phyloP scores from a whole-genome alignment of 441 rosid genomes.

The Hura crepitans region DNA sequence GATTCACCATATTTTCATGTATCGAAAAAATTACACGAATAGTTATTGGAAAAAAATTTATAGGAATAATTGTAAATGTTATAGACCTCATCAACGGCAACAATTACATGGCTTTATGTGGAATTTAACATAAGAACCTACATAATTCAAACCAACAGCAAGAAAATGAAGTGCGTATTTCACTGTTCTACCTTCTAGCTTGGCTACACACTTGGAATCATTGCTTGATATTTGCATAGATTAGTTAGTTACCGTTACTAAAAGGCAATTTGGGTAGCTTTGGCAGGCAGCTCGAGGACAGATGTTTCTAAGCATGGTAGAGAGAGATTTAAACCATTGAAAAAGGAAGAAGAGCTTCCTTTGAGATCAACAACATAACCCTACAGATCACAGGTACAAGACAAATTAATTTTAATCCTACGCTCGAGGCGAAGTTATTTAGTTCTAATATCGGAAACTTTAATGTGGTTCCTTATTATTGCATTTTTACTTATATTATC shows the following conservation, averaged over 20 bases:
- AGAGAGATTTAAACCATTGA: neutral
- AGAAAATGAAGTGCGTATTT: neutral
- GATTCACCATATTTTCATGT: too few relatives aligned
- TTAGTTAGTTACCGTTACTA: neutral
- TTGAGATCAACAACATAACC: conserved; percentile 13
- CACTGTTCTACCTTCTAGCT: neutral
- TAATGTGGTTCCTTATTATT: neutral
- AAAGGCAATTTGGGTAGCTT: neutral
- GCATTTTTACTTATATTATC: neutral
- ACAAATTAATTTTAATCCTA: neutral
- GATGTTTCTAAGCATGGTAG: conserved; percentile 15
- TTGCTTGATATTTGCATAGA: neutral
- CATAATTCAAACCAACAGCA: too few relatives aligned
- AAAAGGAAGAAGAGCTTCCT: neutral
- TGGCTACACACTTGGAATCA: neutral
- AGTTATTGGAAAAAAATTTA: too few relatives aligned
- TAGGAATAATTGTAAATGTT: too few relatives aligned
- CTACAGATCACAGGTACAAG: neutral
- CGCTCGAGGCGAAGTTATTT: neutral
- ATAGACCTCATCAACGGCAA: too few relatives aligned
- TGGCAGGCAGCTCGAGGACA: neutral
- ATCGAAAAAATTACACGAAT: too few relatives aligned
- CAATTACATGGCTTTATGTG: too few relatives aligned
- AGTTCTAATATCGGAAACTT: neutral
- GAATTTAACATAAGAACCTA: too few relatives aligned